phyloP scores from a whole-genome alignment of 164 flowering plant species.

The Nelumbo lutea region DNA sequence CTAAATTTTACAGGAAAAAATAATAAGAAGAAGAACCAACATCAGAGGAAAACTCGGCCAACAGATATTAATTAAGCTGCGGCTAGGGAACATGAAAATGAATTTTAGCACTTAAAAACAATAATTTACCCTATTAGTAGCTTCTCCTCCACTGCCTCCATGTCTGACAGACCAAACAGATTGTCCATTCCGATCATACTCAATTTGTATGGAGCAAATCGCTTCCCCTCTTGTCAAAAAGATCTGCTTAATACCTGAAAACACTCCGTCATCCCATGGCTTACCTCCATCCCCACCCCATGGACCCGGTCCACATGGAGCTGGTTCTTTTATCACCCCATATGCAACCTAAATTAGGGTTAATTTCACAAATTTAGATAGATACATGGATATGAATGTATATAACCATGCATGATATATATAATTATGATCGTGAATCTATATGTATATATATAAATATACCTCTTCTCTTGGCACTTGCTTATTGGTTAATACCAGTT shows the following conservation, averaged over 20 bases:
- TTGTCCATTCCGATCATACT: conserved; percentile 74
- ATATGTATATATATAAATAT: background rate
- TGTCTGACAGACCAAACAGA: conserved; percentile 70
- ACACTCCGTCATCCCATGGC: conserved; percentile 89
- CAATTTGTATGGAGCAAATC: conserved; percentile 61
- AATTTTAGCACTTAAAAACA: background rate
- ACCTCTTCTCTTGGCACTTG: conserved; percentile 44
- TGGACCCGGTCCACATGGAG: conserved; percentile 65
- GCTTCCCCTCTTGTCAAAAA: conserved; percentile 43
- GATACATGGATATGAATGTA: too few relatives aligned
- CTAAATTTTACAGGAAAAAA: conserved; percentile 24
- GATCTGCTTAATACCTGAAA: conserved; percentile 64
- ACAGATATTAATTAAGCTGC: background rate
- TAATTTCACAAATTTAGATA: too few relatives aligned
- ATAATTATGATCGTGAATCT: too few relatives aligned
- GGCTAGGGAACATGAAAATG: background rate
- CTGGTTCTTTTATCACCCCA: conserved; percentile 56
- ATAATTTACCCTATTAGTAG: conserved; percentile 41
- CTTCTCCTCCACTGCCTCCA: conserved; percentile 47
- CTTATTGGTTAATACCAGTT: conserved; percentile 29
- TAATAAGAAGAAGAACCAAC: background rate
- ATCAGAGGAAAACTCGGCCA: background rate
- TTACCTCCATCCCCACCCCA: conserved; percentile 92
- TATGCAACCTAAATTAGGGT: conserved; percentile 25
- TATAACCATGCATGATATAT: too few relatives aligned